A percentile compares a stretch with the other conserved stretches of the same genome.
Evolutionary conservation across 192 early-diverging fungal species (phyloP).

Genomic region (Glomus cerebriforme): DNA sequence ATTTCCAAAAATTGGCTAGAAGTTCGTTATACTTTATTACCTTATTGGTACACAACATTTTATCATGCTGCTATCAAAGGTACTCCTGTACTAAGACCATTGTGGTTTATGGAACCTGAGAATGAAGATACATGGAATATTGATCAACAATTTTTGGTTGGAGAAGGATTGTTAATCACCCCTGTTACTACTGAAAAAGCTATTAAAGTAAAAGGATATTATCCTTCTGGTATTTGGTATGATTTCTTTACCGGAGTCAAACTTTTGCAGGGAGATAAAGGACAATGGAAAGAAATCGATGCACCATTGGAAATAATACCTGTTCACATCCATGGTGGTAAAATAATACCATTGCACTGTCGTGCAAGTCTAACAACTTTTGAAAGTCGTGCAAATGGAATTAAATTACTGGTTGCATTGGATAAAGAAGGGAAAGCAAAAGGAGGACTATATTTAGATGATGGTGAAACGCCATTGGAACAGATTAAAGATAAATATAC

Average conservation of each 20-base stretch:
- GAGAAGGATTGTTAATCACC: conserved; percentile 57
- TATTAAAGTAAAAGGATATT: conserved; percentile 58
- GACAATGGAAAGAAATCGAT: conserved; percentile 43
- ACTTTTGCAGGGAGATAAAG: conserved; percentile 30
- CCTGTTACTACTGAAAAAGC: conserved; percentile 56
- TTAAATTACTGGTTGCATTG: conserved; percentile 56
- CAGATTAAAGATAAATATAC: not conserved
- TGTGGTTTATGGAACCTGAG: conserved; percentile 56
- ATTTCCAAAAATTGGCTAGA: conserved; percentile 52
- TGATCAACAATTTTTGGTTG: conserved; percentile 65
- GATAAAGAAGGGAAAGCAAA: conserved; percentile 46
- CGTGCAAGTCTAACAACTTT: conserved; percentile 49
- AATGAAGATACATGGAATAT: conserved; percentile 39
- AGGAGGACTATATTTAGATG: conserved; percentile 63
- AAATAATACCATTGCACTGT: conserved; percentile 54
- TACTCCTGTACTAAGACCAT: conserved; percentile 54
- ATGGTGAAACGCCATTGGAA: conserved; percentile 46
- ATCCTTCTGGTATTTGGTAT: conserved; percentile 68
- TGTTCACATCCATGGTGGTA: conserved; percentile 62
- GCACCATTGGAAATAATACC: conserved; percentile 58
- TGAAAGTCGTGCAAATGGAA: conserved; percentile 46
- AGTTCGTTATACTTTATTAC: conserved; percentile 61
- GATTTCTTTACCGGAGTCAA: conserved; percentile 47
- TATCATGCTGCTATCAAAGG: conserved; percentile 52
- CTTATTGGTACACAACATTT: conserved; percentile 64